Evolutionary conservation across 148 eudicot genomes (phyloP), one percentile per base, ranked within the genome.

Genomic region (Hydrangea macrophylla): DNA sequence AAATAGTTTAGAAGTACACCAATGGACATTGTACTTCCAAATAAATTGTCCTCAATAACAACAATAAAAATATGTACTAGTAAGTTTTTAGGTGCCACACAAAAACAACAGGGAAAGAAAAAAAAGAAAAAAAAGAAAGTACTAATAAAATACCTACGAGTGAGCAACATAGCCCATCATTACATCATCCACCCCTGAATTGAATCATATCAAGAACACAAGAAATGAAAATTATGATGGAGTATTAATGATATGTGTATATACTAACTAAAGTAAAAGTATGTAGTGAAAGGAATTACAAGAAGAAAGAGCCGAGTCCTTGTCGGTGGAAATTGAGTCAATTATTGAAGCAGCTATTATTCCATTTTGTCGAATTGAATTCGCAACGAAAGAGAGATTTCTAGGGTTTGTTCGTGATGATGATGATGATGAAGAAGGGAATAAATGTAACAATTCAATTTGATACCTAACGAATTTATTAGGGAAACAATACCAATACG

Each of bases 151-250:
- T 87, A 92, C 91, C 91, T 84, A 92, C 98, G 83, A 83, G 78
- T 90, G 96, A 84, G 93, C 93, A 87, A 92, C 55, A 68, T 85
- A 89, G 22, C 84, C 92, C 76, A 76, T 69, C 77, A 89, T 71
- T 25, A 76, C 81, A 65, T 81, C 80, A 39, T 81, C 92, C 28
- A 84, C 2, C 24, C 83, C 91, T 85, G 76, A 10, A 73, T n/a
- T n/a, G n/a, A 24, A 9, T 2, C 1, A 27, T 1, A 37, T 5
- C 23, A 48, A 15, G 48, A 7, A 22, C 27, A 24, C 53, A 9
- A 33, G 27, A 33, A 9, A n/a, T 15, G 1, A 2, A 25, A 23
- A 27, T 7, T 15, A 15, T n/a, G n/a, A n/a, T 22, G 33, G 6
- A 31, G n/a, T 11, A 9, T 6, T 13, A 64, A 0, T 26, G 1